phyloP scores from a whole-genome alignment of 768 basidiomycete genomes.

The Erythrobasidium yunnanense region DNA sequence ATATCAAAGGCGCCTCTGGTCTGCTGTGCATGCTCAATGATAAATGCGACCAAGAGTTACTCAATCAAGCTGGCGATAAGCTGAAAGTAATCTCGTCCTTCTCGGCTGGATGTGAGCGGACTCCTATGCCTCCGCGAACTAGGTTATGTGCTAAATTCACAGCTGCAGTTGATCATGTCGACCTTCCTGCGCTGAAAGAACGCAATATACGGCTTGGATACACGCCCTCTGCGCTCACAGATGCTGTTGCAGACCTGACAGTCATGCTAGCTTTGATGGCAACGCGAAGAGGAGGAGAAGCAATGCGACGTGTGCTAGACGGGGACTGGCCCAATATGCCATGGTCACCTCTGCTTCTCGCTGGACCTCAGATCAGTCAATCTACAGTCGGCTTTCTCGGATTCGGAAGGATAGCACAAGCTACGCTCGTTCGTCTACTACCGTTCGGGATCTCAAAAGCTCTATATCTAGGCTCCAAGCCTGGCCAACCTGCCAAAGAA shows the following conservation, averaged over 20 bases:
- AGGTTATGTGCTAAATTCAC: no score
- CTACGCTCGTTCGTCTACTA: conserved; percentile 63
- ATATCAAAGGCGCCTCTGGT: conserved; percentile 56
- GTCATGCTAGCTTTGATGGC: conserved; percentile 93
- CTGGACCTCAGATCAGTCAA: conserved; percentile 50
- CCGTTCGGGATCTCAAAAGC: conserved; percentile 70
- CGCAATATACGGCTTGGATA: conserved; percentile 67
- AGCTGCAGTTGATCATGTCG: conserved; percentile 59
- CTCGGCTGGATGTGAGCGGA: conserved; percentile 63
- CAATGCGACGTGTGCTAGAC: conserved; percentile 1
- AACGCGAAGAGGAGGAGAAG: conserved; percentile 59
- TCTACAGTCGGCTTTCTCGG: conserved; percentile 78
- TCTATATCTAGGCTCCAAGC: conserved; percentile 55
- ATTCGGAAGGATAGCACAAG: conserved; percentile 75
- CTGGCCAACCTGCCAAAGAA: conserved; percentile 33
- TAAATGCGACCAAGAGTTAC: conserved; percentile 61
- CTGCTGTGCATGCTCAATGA: conserved; percentile 57
- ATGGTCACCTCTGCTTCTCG: conserved; percentile 73
- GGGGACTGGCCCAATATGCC: conserved; percentile 58
- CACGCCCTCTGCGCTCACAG: conserved; percentile 86
- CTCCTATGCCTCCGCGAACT: not conserved
- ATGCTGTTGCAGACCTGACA: conserved; percentile 82
- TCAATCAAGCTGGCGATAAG: conserved; percentile 64
- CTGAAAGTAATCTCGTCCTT: conserved; percentile 82
- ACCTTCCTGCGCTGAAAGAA: conserved; percentile 52